Base-by-base conservation (phyloP, 2,329 filamentous ascomycete genomes). In the Orbilia javanica region DNA sequence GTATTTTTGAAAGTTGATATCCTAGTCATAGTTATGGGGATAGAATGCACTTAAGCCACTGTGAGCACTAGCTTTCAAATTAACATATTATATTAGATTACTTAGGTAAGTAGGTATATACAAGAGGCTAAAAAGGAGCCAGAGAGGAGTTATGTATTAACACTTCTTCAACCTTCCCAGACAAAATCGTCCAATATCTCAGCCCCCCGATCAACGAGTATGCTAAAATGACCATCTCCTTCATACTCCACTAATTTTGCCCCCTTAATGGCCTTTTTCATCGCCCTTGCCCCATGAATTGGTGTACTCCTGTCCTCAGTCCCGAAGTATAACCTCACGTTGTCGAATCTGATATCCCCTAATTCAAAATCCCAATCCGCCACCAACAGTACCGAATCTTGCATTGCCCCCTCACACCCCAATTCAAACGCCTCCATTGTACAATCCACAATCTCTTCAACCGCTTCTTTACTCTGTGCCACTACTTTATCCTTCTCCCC, bases 251-350 rank as follows among this genome's bases (percentile, higher is more conserved):
- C 74, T 10, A 86, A 74, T 6, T 79, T 79, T 1, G 81, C 80
- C 22, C 85, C 80, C 3, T 83, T 84, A 29, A 86, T 60, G 10
- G 80, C 80, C 31, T 84, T 80, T 0, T 83, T 83, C 81, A 85
- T 82, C 63, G 83, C 84, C 13, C 83, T 81, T 5, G 84, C 81
- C 15, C 85, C 80, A 15, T 79, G 68, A 2, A 84, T 70, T 34
- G 46, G 83, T 3, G 73, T 82, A 75, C 79, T 84, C 42, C 22
- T 82, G 72, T 79, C 83, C 53, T 71, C 82, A 34, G 53, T 83
- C 55, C 77, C 82, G 76, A 82, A 82, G 80, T 82, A 83, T 10
- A 83, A 80, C 13, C 77, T 72, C 6, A 83, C 71, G n/a, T 79
- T 74, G 44, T 81, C 67, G 44, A 81, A 83, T 10, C 42, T 63